Evolutionary conservation across 805 yeast species (phyloP), one percentile per base, ranked within the genome.

Genomic region (Cyberlindnera bimundalis): DNA sequence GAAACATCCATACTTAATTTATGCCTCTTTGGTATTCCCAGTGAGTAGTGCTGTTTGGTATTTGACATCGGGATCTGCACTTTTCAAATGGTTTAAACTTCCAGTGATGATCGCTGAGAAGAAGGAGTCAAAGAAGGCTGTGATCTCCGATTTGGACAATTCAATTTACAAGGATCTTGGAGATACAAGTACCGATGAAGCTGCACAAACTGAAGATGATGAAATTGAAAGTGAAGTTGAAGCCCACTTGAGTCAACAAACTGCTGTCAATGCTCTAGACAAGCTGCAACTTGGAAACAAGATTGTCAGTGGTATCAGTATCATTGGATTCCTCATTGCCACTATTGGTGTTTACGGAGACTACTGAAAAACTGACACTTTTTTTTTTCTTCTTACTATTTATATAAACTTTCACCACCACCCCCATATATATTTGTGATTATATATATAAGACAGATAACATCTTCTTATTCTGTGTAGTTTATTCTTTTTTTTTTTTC

Each of bases 1-100:
- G 41, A 76, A 76, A 59, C 95, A 84, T 61, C 93, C 93, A 16
- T 84, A 84, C 58, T 70, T 84, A 55, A 55, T 84, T 12, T 84
- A 84, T 33, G 47, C 61, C 5, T 48, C 58, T 4, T 44, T 56
- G 34, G 54, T 56, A 6, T 51, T 51, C 43, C 61, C 61, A 18
- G 14, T 56, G 5, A 39, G 51, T 11, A 15, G 46, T 13, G 20
- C 45, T 2, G 39, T 53, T 16, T 52, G 42, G 33, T 46, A 40
- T 13, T 16, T 38, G 2, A n/a, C 46, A 9, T 37, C 45, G 11
- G 50, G 42, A 7, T 20, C 35, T 7, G 41, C 32, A 2, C 2
- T 43, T 17, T 5, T 26, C 12, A 42, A 40, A 4, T 37, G 36
- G 33, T 35, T 43, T 20, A 14, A 32, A 15, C 29, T 47, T 24